Conservation (phyloP, 768 basidiomycete species). For the Cubamyces sp. region DNA sequence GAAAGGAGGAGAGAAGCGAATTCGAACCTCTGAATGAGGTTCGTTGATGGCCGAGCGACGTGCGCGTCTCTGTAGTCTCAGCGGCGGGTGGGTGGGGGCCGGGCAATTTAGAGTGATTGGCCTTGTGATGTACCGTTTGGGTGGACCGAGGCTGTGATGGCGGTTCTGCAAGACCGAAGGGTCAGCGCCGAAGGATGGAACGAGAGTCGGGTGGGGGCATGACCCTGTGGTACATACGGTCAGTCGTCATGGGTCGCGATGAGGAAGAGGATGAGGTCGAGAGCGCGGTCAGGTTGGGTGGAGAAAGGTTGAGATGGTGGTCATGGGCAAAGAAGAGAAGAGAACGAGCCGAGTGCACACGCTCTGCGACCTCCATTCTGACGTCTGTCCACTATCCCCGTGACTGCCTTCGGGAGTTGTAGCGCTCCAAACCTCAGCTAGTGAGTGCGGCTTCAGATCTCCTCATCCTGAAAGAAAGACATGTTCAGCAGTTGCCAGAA, state of each 20-base stretch:
- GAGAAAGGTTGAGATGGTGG: background rate
- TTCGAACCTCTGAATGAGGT: background rate
- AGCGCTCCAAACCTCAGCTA: background rate
- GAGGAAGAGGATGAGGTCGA: background rate
- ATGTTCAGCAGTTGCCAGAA: too few species aligned
- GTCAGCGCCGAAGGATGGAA: background rate
- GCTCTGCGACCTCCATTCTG: background rate
- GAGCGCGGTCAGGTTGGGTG: background rate
- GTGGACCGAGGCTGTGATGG: background rate
- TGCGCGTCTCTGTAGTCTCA: background rate
- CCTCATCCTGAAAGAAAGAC: background rate
- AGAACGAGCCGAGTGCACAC: background rate
- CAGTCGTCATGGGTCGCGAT: background rate
- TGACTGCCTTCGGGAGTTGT: background rate
- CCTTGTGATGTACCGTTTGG: slow-evolving; percentile 5
- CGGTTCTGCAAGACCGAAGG: background rate
- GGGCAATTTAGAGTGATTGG: background rate
- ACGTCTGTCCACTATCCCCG: background rate
- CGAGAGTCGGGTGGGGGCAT: background rate
- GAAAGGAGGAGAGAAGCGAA: background rate
- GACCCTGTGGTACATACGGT: slow-evolving; percentile 1
- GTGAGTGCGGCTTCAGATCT: background rate
- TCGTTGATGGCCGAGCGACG: background rate
- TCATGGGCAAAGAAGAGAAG: slow-evolving; percentile 1
- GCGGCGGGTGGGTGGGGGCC: background rate